A percentile compares a stretch with the other conserved stretches of the same genome.
Evolutionary conservation across 108 stramenopile genomes (phyloP).

Genomic region (Epithemia pelagica): DNA sequence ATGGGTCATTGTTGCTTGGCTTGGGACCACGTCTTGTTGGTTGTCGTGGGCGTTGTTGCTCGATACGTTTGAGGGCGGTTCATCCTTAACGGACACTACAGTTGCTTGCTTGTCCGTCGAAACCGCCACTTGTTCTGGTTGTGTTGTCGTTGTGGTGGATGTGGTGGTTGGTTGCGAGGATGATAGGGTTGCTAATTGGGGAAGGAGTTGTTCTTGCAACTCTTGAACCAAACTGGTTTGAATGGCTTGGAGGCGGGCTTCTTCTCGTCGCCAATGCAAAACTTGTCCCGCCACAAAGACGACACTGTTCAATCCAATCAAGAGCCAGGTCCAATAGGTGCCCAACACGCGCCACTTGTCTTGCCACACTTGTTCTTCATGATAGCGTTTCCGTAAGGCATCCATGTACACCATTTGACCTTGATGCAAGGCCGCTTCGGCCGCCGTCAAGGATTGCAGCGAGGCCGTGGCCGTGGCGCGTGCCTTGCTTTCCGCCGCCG

Average conservation of each 20-base stretch:
- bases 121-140: not conserved
- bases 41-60: too few species aligned
- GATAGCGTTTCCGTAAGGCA: slow-evolving; percentile 46
- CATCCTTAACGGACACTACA: too few species aligned
- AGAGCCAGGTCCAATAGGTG: slow-evolving; percentile 51
- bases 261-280: not conserved
- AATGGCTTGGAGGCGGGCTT: not conserved
- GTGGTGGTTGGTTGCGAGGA: not conserved
- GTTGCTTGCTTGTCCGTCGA: too few species aligned
- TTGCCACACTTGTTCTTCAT: slow-evolving; percentile 69
- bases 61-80: too few species aligned
- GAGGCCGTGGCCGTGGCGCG: slow-evolving; percentile 27
- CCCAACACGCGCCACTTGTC: slow-evolving; percentile 56
- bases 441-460: slow-evolving; percentile 17
- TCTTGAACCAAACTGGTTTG: not conserved
- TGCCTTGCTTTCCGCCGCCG: slow-evolving; percentile 28
- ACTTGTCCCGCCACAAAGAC: slow-evolving; percentile 34
- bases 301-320: slow-evolving; percentile 45
- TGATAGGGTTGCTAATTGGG: not conserved
- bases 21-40: too few species aligned
- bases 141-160: not conserved
- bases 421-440: slow-evolving; percentile 21
- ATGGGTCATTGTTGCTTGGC: too few species aligned
- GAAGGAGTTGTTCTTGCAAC: not conserved
- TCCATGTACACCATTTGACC: slow-evolving; percentile 46